Conservation (phyloP, 108 stramenopile genomes). For the Skeletonema costatum region DNA sequence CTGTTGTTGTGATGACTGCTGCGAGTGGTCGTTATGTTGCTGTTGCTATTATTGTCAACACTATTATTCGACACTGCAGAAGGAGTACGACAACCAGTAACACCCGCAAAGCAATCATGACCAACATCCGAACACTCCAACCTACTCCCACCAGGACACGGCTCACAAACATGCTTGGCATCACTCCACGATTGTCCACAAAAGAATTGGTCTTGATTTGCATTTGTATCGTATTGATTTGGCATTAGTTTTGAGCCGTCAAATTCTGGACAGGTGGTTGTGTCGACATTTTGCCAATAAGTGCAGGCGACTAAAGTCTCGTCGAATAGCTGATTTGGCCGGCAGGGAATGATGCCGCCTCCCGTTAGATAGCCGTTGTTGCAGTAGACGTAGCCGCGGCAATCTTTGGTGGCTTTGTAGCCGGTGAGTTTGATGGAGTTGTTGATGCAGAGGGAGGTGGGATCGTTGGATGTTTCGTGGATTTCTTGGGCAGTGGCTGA, state of each 20-base stretch:
- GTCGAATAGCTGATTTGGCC: slow-evolving; percentile 48
- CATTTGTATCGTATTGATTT: slow-evolving; percentile 35
- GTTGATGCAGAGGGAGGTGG: slow-evolving; percentile 14
- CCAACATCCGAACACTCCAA: slow-evolving; percentile 32
- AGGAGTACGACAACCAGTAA: slow-evolving; percentile 29
- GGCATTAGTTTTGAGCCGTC: slow-evolving; percentile 31
- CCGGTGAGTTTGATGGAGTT: slow-evolving; percentile 11
- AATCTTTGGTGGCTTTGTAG: slow-evolving; percentile 35
- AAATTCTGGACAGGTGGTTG: slow-evolving; percentile 23
- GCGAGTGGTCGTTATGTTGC: no score
- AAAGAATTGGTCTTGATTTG: slow-evolving; percentile 33
- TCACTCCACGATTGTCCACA: slow-evolving; percentile 32
- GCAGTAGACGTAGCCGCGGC: slow-evolving; percentile 48
- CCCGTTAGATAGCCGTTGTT: slow-evolving; percentile 41
- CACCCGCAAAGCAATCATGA: slow-evolving; percentile 43
- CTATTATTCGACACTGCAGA: neutral
- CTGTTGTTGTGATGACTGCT: no score
- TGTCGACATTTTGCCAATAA: slow-evolving; percentile 35
- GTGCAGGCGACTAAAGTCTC: slow-evolving; percentile 14
- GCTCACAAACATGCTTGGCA: slow-evolving; percentile 30
- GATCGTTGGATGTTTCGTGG: slow-evolving; percentile 34
- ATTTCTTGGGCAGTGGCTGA: neutral
- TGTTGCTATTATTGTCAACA: neutral
- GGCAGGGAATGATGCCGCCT: slow-evolving; percentile 33
- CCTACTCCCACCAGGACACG: slow-evolving; percentile 37